Evolutionary conservation across 163 green algal genomes (phyloP), one percentile per base, ranked within the genome.

Genomic region (Chlamydomonas reinhardtii): DNA sequence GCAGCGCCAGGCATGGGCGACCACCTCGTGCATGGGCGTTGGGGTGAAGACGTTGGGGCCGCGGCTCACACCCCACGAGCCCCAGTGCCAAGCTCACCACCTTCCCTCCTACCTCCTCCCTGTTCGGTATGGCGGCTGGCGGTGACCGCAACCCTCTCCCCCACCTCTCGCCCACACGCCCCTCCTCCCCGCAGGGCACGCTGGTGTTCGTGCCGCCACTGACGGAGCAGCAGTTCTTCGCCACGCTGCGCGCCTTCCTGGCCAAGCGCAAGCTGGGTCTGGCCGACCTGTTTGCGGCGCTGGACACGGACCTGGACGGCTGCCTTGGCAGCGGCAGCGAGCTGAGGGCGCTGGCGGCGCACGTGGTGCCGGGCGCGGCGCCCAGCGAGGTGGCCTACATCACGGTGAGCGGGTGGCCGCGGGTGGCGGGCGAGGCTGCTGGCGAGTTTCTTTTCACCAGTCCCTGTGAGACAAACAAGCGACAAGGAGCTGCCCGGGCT

Each of bases 241-340:
- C 62, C 31, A 64, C 75, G 17, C 70, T 91, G 61, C 81, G 81
- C 32, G 43, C 71, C 37, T 91, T 89, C 76, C 76, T 91, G 39
- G 34, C 62, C 22, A 43, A 72, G 29, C 84, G 77, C n/a, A 39
- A 73, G 29, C 69, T 91, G 52, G 54, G 74, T 6, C 71, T 89
- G 43, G 88, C 86, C n/a, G 82, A 91, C 24, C 68, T 91, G 76
- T 89, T 87, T 37, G 88, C 76, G 39, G 88, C 76, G 43, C 82
- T 89, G 59, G 88, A 91, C 65, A 69, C 76, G 11, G 88, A 91
- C 76, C 70, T 91, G 72, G 88, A 91, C 69, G 88, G 88, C 5
- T 32, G 14, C 37, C 76, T 91, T 35, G 14, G 15, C 24, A 6
- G 31, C 0, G 48, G 48, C 48, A 8, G 16, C 15, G 88, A 91